Evolutionary conservation across 176 grass and related monocot genomes (phyloP).

Genomic region (Oryza meyeriana): DNA sequence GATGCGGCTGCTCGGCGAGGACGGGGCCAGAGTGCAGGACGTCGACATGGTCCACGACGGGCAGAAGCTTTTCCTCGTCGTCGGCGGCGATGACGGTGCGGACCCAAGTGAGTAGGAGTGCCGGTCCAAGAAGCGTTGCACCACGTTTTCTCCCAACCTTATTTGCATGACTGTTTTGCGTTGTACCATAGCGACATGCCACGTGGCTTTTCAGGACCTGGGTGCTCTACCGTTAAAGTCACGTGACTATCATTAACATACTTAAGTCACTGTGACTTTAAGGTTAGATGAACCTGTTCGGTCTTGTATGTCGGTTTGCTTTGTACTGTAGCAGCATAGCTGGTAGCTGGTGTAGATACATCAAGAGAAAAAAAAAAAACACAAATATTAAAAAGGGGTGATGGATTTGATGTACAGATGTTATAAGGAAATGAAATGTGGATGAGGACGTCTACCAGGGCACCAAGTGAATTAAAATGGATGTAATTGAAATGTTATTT

Average conservation of each 20-base stretch:
- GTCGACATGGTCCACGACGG: slow-evolving; percentile 56
- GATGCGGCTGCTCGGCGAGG: slow-evolving; percentile 55
- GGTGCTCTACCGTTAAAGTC: too few relatives aligned
- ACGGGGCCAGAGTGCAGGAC: slow-evolving; percentile 58
- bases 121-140: not conserved
- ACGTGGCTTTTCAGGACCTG: too few relatives aligned
- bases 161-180: not conserved
- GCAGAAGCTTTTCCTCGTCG: slow-evolving; percentile 69
- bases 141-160: not conserved
- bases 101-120: not conserved
- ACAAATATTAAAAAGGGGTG: too few relatives aligned
- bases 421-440: not conserved
- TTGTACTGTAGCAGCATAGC: not conserved
- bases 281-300: too few relatives aligned
- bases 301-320: too few relatives aligned
- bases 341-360: not conserved
- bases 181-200: not conserved
- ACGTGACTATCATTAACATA: too few relatives aligned
- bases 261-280: too few relatives aligned
- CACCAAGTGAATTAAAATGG: too few relatives aligned
- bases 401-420: not conserved
- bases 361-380: not conserved
- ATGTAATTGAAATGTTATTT: too few relatives aligned
- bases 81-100: slow-evolving; percentile 13
- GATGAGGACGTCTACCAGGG: not conserved